Evolutionary conservation across 2,329 filamentous ascomycete genomes (phyloP).

Genomic region (Botrytis squamosa): DNA sequence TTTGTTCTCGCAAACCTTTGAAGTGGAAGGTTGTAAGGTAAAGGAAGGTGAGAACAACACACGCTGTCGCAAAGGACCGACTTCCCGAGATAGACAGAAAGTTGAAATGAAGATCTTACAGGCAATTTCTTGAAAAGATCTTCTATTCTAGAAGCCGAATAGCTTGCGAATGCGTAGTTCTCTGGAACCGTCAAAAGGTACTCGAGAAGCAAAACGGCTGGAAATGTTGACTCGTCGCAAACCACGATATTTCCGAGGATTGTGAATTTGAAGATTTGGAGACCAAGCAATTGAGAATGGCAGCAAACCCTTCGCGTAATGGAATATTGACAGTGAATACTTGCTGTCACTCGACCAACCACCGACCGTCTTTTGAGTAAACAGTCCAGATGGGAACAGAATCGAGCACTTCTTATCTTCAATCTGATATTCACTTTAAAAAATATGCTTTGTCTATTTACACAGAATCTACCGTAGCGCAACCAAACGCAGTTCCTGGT

Average conservation of each 20-base stretch:
- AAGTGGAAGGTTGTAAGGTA: not conserved
- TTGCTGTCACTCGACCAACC: not conserved
- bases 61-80: not conserved
- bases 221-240: not conserved
- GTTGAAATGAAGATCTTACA: not conserved
- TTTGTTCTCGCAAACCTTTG: conserved; percentile 3
- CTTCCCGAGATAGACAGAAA: not conserved
- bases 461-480: not conserved
- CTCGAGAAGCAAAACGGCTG: not conserved
- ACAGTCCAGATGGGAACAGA: not conserved
- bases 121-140: not conserved
- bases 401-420: not conserved
- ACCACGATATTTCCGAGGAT: not conserved
- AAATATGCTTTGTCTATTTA: not conserved
- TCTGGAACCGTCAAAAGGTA: not conserved
- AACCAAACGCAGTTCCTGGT: not conserved
- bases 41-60: not conserved
- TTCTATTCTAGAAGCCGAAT: not conserved
- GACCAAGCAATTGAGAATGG: not conserved
- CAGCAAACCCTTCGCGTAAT: not conserved
- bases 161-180: not conserved
- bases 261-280: not conserved
- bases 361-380: not conserved
- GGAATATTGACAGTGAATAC: conserved; percentile 4
- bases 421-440: not conserved